Evolutionary conservation across 768 basidiomycete genomes (phyloP).

Genomic region (Leucosporidium creatinivorum): DNA sequence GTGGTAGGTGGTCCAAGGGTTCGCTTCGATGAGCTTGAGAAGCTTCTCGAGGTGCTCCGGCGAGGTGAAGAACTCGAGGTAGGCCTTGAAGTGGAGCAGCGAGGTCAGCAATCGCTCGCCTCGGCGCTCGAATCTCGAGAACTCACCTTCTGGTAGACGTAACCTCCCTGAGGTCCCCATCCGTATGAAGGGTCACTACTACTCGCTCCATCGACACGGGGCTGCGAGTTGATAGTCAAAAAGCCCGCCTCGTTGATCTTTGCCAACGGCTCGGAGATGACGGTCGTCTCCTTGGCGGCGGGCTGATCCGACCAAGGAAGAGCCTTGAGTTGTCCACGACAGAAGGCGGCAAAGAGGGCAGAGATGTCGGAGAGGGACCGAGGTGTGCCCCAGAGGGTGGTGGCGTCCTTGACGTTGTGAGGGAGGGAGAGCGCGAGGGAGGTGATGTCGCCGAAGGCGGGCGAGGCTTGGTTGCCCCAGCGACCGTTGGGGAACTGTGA

Average conservation of each 20-base stretch:
- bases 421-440: constrained; percentile 44
- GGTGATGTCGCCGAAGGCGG: constrained; percentile 85
- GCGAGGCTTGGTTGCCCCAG: constrained; percentile 62
- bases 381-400: constrained; percentile 72
- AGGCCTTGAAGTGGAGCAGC: constrained; percentile 71
- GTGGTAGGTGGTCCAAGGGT: constrained; percentile 84
- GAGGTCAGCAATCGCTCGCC: constrained; percentile 41
- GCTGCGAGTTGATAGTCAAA: constrained; percentile 94
- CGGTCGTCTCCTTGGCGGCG: constrained; percentile 62
- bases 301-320: constrained; percentile 84
- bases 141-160: constrained; percentile 85
- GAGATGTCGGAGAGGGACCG: constrained; percentile 61
- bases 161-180: constrained; percentile 87
- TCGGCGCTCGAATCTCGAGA: background rate
- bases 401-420: constrained; percentile 47
- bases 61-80: constrained; percentile 86
- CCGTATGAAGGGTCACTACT: constrained; percentile 76
- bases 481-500: constrained; percentile 93
- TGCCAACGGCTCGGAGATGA: constrained; percentile 63
- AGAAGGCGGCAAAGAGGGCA: constrained; percentile 66
- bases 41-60: constrained; percentile 39
- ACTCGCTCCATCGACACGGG: constrained; percentile 73
- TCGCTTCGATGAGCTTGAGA: constrained; percentile 46
- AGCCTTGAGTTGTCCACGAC: constrained; percentile 58
- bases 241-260: constrained; percentile 86